phyloP scores from a whole-genome alignment of 2,329 filamentous ascomycete genomes.

The Claviceps monticola region DNA sequence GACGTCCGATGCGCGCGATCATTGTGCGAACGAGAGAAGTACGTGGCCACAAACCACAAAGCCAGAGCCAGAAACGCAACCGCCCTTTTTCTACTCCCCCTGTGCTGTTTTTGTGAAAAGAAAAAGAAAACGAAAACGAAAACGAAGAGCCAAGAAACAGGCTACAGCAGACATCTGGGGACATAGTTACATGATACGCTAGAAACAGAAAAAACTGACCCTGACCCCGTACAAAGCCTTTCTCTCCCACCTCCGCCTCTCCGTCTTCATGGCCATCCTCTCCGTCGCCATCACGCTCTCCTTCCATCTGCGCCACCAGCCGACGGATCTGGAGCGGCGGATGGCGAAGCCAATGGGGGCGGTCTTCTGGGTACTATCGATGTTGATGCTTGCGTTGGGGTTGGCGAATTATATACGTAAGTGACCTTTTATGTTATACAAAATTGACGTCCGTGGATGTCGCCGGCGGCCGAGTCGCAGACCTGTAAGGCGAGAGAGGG shows the following conservation, averaged over 20 bases:
- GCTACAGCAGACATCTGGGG: too few species aligned
- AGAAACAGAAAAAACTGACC: not conserved
- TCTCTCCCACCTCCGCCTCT: conserved; percentile 79
- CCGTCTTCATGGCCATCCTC: conserved; percentile 83
- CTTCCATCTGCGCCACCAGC: conserved; percentile 72
- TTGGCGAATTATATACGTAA: conserved; percentile 72
- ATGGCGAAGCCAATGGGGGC: conserved; percentile 75
- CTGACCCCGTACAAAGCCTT: conserved; percentile 48
- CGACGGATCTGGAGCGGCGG: conserved; percentile 54
- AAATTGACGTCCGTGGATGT: too few species aligned
- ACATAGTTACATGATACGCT: too few species aligned
- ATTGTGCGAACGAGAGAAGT: conserved; percentile 69
- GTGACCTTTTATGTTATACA: not conserved
- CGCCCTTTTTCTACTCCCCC: not conserved
- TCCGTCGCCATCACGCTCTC: conserved; percentile 82
- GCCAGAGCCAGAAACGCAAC: too few species aligned
- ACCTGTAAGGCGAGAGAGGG: too few species aligned
- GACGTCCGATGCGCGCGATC: conserved; percentile 60
- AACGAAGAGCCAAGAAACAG: too few species aligned
- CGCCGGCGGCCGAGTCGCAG: too few species aligned
- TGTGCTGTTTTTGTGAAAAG: not conserved
- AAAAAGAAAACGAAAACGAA: too few species aligned
- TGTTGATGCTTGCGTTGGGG: conserved; percentile 64
- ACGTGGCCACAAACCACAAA: conserved; percentile 5
- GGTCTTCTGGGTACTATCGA: conserved; percentile 72